These are phyloP conservation scores for Candida sakaeoensis DNA, from an alignment of 805 yeast genomes.

Conservation along the genomic window DNA sequence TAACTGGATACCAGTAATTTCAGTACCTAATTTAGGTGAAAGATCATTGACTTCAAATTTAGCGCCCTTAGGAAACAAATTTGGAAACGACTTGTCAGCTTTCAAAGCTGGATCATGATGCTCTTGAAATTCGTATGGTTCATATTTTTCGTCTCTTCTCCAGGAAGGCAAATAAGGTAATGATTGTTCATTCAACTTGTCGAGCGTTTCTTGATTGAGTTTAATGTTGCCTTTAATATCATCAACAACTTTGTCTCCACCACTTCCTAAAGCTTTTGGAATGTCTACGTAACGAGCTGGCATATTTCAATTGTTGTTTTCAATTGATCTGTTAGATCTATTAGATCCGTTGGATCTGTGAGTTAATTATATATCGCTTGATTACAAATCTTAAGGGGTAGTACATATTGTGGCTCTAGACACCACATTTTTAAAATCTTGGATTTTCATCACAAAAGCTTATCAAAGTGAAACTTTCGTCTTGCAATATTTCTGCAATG, in stretches of 20 bases:
- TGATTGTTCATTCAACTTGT: conserved; percentile 3
- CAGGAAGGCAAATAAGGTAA: conserved; percentile 29
- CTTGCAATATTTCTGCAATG: neutral
- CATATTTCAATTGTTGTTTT: too few species aligned
- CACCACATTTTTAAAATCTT: conserved; percentile 6
- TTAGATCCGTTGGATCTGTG: neutral
- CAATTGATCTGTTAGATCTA: neutral
- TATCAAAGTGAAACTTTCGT: neutral
- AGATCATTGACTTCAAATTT: conserved; percentile 33
- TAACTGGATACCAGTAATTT: conserved; percentile 55
- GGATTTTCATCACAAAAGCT: neutral
- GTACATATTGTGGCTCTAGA: conserved; percentile 2
- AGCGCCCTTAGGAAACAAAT: conserved; percentile 40
- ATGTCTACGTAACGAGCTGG: conserved; percentile 10
- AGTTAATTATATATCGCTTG: neutral
- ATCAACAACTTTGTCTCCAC: conserved; percentile 8
- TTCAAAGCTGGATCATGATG: conserved; percentile 55
- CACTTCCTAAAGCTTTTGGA: conserved; percentile 7
- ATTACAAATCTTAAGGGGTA: conserved; percentile 3
- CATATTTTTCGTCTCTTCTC: conserved; percentile 39
- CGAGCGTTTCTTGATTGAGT: conserved; percentile 8
- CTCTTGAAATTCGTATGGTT: conserved; percentile 50
- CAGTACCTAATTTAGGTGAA: conserved; percentile 73
- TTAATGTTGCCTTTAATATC: conserved; percentile 13
- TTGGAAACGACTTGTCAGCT: conserved; percentile 53